Evolutionary conservation across 2,329 filamentous ascomycete genomes (phyloP).

Genomic region (Fusarium nurragi): DNA sequence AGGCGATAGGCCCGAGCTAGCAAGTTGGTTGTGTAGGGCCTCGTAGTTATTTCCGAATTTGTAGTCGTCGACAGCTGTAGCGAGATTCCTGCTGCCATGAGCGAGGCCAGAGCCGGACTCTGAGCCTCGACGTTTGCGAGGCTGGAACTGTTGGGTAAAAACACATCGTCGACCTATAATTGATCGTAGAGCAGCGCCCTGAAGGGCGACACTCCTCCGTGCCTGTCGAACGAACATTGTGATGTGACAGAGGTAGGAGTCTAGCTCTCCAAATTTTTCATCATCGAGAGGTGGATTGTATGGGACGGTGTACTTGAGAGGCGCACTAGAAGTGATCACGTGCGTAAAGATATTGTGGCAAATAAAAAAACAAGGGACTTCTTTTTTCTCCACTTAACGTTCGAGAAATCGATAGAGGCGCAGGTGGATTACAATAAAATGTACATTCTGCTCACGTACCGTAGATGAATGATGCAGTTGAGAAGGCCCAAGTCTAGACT

Average conservation of each 20-base stretch:
- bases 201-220: conserved; percentile 44
- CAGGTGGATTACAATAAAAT: neutral
- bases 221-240: conserved; percentile 52
- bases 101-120: conserved; percentile 28
- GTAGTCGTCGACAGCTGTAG: conserved; percentile 55
- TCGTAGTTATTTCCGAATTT: conserved; percentile 44
- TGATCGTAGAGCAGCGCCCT: conserved; percentile 23
- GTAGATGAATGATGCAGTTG: neutral
- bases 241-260: conserved; percentile 19
- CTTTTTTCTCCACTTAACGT: conserved; percentile 11
- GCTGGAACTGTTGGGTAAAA: conserved; percentile 44
- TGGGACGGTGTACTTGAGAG: conserved; percentile 13
- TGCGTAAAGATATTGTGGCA: conserved; percentile 18
- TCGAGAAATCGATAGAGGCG: neutral
- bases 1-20: conserved; percentile 40
- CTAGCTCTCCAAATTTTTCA: conserved; percentile 46
- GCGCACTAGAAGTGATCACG: conserved; percentile 31
- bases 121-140: conserved; percentile 44
- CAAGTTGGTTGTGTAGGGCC: conserved; percentile 37
- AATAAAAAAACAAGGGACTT: conserved; percentile 13
- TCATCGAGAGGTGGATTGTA: conserved; percentile 8
- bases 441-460: neutral
- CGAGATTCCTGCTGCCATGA: conserved; percentile 50
- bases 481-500: neutral
- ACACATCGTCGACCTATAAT: conserved; percentile 40